Base-by-base conservation (phyloP, 1,284 basidiomycete genomes). In the Ganoderma meredithae region DNA sequence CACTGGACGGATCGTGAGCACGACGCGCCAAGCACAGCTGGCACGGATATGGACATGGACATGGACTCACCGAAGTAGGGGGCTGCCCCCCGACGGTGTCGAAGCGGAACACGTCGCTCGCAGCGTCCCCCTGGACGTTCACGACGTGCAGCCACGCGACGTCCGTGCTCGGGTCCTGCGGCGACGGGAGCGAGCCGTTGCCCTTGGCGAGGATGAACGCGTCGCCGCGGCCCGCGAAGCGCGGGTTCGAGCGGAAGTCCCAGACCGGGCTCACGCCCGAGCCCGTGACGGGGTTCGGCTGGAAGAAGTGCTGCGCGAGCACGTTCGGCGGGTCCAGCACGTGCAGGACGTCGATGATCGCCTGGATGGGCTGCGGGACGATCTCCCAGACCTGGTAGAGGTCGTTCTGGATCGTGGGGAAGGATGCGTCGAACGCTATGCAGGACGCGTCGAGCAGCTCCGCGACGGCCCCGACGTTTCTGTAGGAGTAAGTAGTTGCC, bases 21-120 rank as follows among this genome's bases (percentile, higher is more conserved):
- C 17, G 13, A 1, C 33, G n/a, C 22, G 31, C 17, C 44, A 12
- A 3, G 19, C 3, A 10, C 15, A 1, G 33, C 39, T 25, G 17
- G 4, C 9, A 62, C 47, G n/a, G n/a, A n/a, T n/a, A n/a, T n/a
- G n/a, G n/a, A n/a, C n/a, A n/a, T n/a, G 31, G 56, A 39, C 27
- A 62, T 19, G 22, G 19, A 79, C 82, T 76, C 73, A 86, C 86
- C 17, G 81, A 81, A n/a, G 84, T 71, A 41, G 90, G 88, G 15
- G 90, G 87, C 75, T 90, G 87, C n/a, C 91, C 90, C 43, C 81
- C 83, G 27, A 82, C 81, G 10, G 90, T 92, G 73, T 89, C 84
- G 12, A 86, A 80, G 62, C 90, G 80, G 79, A 84, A 89, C 7
- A 90, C 81, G 63, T 83, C 78, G 64, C 80, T 80, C 3, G 89